Evolutionary conservation across 108 stramenopile species (phyloP), one percentile per base, ranked within the genome.

Genomic region (Skeletonema tropicum): DNA sequence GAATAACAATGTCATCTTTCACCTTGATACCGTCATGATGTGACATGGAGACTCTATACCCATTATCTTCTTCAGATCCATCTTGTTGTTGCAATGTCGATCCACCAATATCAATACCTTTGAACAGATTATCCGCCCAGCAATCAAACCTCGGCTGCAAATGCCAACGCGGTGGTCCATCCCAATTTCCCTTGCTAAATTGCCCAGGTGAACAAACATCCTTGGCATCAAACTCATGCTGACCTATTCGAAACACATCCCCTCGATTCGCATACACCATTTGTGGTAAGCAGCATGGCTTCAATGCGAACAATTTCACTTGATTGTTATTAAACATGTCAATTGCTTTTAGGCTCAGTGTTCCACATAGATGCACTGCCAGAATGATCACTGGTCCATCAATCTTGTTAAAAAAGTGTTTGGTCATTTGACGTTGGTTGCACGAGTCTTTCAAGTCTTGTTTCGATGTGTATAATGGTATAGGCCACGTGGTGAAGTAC

Each of bases 341-440:
- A 5, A 87, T 52, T 23, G 86, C 86, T 26, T 76, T 75, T 15
- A 87, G 36, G 41, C 74, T 76, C 8, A 87, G 75, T 14, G 76
- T 87, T 5, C 86, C 86, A 72, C 86, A 87, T 19, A 87, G 64
- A 66, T 87, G 86, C 10, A 87, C 76, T 5, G 83, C 86, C 41
- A 87, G 68, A 14, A 87, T 36, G 36, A 83, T 70, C 13, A 84
- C 60, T 21, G 79, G 80, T 31, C 79, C 74, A 17, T 49, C 30
- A 13, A 57, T 21, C 26, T 74, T 57, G 30, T n/a, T 8, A 19
- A 80, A 80, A 39, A 57, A 83, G 23, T 64, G 55, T 39, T 64
- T 49, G 26, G 64, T 31, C 30, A 86, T 42, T 13, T 75, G 66
- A 48, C 73, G 63, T n/a, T 35, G 57, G 17, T 69, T 65, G 12